phyloP scores from a whole-genome alignment of 2,329 filamentous ascomycete genomes.

The Penicillium sp. region DNA sequence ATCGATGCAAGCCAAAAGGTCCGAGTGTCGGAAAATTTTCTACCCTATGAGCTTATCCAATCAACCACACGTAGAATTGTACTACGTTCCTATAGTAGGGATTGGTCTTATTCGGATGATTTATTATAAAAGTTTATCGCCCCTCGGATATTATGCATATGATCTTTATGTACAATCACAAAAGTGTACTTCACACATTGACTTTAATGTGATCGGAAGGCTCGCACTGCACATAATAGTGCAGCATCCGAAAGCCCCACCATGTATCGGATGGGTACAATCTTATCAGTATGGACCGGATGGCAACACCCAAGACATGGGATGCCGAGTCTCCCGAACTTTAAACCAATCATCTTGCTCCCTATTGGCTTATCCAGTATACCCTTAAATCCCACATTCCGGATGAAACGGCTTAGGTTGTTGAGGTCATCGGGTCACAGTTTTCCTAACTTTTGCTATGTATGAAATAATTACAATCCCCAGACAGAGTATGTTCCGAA shows the following conservation, averaged over 20 bases:
- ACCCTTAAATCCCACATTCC: not conserved
- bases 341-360: slow-evolving; percentile 10
- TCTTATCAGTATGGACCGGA: slow-evolving; percentile 8
- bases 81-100: not conserved
- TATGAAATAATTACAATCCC: slow-evolving; percentile 10
- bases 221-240: slow-evolving; percentile 1
- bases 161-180: not conserved
- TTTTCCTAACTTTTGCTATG: not conserved
- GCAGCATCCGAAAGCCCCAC: slow-evolving; percentile 18
- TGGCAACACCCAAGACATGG: not conserved
- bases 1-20: not conserved
- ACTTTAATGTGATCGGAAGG: slow-evolving; percentile 11
- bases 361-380: slow-evolving; percentile 9
- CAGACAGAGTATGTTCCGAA: slow-evolving; percentile 3
- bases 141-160: not conserved
- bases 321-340: slow-evolving; percentile 10
- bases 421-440: not conserved
- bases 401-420: not conserved
- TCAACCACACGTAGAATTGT: not conserved
- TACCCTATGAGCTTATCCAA: not conserved
- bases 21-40: not conserved
- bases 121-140: not conserved
- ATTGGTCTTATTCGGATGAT: not conserved
- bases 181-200: not conserved
- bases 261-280: slow-evolving; percentile 9